Percentiles rank a stretch among this genome's conserved stretches.
Conservation (phyloP, 1,284 basidiomycete genomes). For the Ganoderma lucidum region DNA sequence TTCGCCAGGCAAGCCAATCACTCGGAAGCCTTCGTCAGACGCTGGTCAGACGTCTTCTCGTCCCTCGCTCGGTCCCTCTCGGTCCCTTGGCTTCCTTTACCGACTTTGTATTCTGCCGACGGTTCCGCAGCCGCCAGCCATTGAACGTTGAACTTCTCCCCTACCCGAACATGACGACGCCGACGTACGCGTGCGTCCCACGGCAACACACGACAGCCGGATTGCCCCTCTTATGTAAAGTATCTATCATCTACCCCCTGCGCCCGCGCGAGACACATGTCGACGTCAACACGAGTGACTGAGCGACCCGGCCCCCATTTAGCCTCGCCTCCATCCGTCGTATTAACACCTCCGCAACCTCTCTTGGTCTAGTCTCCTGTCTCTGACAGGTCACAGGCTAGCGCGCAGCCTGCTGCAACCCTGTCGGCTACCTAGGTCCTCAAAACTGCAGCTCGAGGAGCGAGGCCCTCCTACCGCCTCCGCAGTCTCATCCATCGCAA, state of each 20-base stretch:
- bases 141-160: neutral
- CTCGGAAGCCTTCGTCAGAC: too few species aligned
- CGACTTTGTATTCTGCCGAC: neutral
- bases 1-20: neutral
- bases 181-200: neutral
- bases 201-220: neutral
- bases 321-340: neutral
- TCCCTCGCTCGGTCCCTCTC: neutral
- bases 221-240: neutral
- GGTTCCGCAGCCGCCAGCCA: neutral
- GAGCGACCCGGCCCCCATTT: neutral
- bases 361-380: neutral
- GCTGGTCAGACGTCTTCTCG: neutral
- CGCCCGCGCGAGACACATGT: neutral
- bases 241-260: neutral
- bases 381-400: neutral
- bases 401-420: neutral
- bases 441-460: neutral
- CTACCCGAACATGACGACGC: neutral
- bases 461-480: neutral
- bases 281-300: neutral
- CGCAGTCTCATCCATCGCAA: slow-evolving; percentile 3
- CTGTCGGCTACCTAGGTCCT: neutral
- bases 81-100: neutral
- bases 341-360: neutral